Evolutionary conservation across 148 eudicot genomes (phyloP), one percentile per base, ranked within the genome.

Genomic region (Silene conica): DNA sequence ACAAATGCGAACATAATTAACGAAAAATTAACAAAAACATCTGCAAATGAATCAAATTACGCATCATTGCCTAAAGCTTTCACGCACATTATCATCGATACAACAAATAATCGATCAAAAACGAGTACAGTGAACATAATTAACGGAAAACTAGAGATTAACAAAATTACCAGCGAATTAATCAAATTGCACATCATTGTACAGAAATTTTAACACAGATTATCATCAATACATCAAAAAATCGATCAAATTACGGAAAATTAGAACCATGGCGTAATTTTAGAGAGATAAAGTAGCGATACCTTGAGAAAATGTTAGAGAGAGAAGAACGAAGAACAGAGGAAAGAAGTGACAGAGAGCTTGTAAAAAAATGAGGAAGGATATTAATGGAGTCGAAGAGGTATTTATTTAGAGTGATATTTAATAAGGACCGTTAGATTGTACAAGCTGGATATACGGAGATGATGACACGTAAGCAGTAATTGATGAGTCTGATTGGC

Each of bases 341-440:
- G 21, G 45, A 13, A 23, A 15, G 54, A 15, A 72, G 18, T 58
- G 67, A 69, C 52, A 78, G 45, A 50, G 4, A 50, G 6, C 54
- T 56, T 11, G 23, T 50, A 67, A 57, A 72, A 68, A 68, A 50
- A 13, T n/a, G 43, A 41, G 20, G 62, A 78, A 26, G 70, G 26
- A 67, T 45, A 23, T 18, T 12, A 26, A 57, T 66, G 8, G 55
- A 62, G 70, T 19, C 25, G 77, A 76, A 23, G 19, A 43, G 20
- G 45, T 69, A 74, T 74, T 70, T 68, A 79, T 34, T 70, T 52
- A 69, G 48, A 9, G 2, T 26, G 8, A 13, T 8, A 56, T 14
- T 19, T 7, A 28, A 69, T 84, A 59, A 46, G 56, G 23, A 76
- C 82, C 86, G 87, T 87, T 74, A 71, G 87, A 80, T 83, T 74